phyloP scores from a whole-genome alignment of 2,329 filamentous ascomycete species.

The Pezicula carpinea region DNA sequence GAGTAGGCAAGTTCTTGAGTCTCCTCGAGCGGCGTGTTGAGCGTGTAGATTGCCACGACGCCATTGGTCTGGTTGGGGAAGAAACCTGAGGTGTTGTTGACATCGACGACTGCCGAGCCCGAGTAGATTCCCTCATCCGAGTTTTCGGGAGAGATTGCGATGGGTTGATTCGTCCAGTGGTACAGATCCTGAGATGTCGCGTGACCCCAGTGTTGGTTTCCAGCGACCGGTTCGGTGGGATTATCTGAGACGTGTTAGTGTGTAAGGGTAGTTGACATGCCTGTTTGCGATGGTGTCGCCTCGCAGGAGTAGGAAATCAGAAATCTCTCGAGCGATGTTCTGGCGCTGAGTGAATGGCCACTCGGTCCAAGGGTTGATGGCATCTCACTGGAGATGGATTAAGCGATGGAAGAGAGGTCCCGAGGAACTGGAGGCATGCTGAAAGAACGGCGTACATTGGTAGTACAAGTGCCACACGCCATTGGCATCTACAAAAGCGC shows the following conservation, averaged over 20 bases:
- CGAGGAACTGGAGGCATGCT: neutral
- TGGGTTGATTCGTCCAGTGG: slow-evolving; percentile 60
- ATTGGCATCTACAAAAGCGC: slow-evolving; percentile 52
- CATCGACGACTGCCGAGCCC: slow-evolving; percentile 54
- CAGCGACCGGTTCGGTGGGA: slow-evolving; percentile 42
- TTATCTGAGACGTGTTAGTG: slow-evolving; percentile 35
- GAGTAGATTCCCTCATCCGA: slow-evolving; percentile 43
- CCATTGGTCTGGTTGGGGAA: slow-evolving; percentile 56
- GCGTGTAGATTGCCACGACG: slow-evolving; percentile 55
- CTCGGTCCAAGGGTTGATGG: too few relatives aligned
- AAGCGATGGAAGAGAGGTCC: too few relatives aligned
- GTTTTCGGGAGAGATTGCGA: slow-evolving; percentile 50
- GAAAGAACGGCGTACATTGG: slow-evolving; percentile 41
- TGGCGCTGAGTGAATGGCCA: too few relatives aligned
- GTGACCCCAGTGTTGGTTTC: slow-evolving; percentile 64
- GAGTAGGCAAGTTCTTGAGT: slow-evolving; percentile 60
- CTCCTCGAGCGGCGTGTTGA: slow-evolving; percentile 35
- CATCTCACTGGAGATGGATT: too few relatives aligned
- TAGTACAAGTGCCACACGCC: slow-evolving; percentile 63
- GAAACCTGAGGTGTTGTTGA: slow-evolving; percentile 62
- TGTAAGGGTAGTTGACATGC: too few relatives aligned
- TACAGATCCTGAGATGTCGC: slow-evolving; percentile 58
- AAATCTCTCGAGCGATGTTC: too few relatives aligned
- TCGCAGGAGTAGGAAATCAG: too few relatives aligned
- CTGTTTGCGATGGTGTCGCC: too few relatives aligned